Base-by-base conservation (phyloP, 73 alveolate species). In the Symbiodinium pilosum region DNA sequence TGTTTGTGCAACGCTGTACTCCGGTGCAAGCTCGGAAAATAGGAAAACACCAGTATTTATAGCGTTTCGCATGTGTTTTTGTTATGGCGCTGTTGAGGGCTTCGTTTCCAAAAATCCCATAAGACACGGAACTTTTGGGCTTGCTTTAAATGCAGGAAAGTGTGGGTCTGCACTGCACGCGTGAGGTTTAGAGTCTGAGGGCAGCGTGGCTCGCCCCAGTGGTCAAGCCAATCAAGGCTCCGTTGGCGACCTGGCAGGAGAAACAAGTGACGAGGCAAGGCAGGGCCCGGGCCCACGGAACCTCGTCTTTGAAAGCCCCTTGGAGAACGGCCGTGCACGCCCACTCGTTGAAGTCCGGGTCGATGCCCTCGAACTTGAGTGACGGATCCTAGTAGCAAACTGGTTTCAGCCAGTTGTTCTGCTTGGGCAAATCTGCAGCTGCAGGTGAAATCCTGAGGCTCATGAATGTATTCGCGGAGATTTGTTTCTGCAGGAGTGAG, bases 261-360 rank as follows among this genome's bases (percentile, higher is more conserved):
- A 56, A 56, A 56, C 73, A 56, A 56, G 73, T 16, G 73, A 5
- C 34, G n/a, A 56, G 73, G 73, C n/a, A 56, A 56, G 73, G 73
- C 73, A 56, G 9, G 73, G 73, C 73, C 73, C 73, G 73, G 73
- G 73, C 73, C 73, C 73, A 56, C 73, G 73, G 73, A 56, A 56
- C n/a, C 73, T 56, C n/a, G n/a, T 56, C 73, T 56, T 56, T 16
- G 73, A 56, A 56, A 56, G 73, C 73, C 73, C 73, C 73, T 56
- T 56, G 73, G 73, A 56, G 73, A 56, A 56, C 32, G 73, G 73
- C 73, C 73, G 73, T 8, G 73, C 73, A 16, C 73, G 73, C 73
- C 73, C 73, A 56, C 73, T 56, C 73, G 73, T 16, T 56, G 73
- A 56, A 56, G 73, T 56, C 73, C n/a, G 73, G 73, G 73, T 56